Conservation (phyloP, 768 basidiomycete species). For the Coprinopsis marcescibilis region DNA sequence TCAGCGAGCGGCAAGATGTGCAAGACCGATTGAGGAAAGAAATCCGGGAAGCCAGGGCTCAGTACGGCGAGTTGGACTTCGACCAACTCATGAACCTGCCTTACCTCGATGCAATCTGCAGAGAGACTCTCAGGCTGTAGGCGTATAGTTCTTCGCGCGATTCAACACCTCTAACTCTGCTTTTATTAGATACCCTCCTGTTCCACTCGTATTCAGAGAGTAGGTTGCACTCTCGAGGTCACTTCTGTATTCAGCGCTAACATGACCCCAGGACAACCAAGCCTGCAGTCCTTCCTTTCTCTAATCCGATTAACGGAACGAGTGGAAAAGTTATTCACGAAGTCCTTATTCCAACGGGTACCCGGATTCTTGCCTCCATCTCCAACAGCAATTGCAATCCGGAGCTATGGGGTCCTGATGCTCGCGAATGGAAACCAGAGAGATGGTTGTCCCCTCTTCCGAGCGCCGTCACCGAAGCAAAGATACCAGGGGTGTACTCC, state of each 20-base stretch:
- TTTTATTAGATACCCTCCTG: slow-evolving; percentile 17
- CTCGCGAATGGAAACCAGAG: slow-evolving; percentile 14
- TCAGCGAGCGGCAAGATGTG: slow-evolving; percentile 30
- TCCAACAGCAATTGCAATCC: slow-evolving; percentile 33
- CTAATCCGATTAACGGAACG: slow-evolving; percentile 27
- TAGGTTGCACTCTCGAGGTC: background rate
- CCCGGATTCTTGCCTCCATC: slow-evolving; percentile 32
- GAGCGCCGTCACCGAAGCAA: slow-evolving; percentile 3
- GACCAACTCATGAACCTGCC: slow-evolving; percentile 18
- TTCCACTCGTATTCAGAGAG: slow-evolving; percentile 6
- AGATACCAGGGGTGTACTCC: slow-evolving; percentile 13
- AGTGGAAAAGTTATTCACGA: slow-evolving; percentile 32
- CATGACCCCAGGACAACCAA: slow-evolving; percentile 24
- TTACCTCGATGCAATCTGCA: slow-evolving; percentile 20
- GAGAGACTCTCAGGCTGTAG: slow-evolving; percentile 34
- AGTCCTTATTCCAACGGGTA: slow-evolving; percentile 33
- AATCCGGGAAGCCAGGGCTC: slow-evolving; percentile 22
- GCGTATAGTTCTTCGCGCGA: slow-evolving; percentile 7
- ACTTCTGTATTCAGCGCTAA: background rate
- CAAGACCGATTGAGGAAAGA: slow-evolving; percentile 32
- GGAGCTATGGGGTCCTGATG: slow-evolving; percentile 9
- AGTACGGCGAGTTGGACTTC: slow-evolving; percentile 14
- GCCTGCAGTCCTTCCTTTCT: slow-evolving; percentile 38
- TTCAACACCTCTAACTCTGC: background rate
- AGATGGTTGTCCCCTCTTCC: slow-evolving; percentile 12